These are phyloP conservation scores for Anthoceros angustus DNA, from an alignment of 225 moss, liverwort and hornwort genomes.

Conservation along the genomic window DNA sequence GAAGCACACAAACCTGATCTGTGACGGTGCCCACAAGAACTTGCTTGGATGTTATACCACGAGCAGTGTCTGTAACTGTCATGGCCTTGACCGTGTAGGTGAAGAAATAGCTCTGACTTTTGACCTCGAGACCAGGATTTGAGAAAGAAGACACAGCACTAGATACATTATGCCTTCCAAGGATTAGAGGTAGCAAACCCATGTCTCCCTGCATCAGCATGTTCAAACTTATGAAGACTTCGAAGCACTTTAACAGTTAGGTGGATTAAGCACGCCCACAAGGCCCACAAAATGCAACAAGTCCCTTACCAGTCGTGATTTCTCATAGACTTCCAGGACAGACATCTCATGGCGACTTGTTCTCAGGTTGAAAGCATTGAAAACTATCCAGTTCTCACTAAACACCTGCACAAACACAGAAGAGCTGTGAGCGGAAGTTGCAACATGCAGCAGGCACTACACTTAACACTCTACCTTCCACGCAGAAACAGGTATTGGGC, in stretches of 20 bases:
- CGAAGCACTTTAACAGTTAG: no score
- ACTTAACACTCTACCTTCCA: neutral
- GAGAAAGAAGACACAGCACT: constrained; percentile 65
- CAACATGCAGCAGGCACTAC: neutral
- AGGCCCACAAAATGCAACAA: no score
- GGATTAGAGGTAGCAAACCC: constrained; percentile 68
- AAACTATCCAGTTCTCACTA: constrained; percentile 95
- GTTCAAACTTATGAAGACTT: neutral
- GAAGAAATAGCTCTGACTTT: constrained; percentile 77
- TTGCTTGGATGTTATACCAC: constrained; percentile 77
- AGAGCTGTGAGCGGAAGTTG: neutral
- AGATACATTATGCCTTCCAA: constrained; percentile 76
- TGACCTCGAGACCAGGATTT: constrained; percentile 57
- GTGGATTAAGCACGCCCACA: no score
- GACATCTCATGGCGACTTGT: constrained; percentile 90
- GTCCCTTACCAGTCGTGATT: constrained; percentile 57
- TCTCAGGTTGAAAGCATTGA: constrained; percentile 90
- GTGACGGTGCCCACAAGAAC: constrained; percentile 71
- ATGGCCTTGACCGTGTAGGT: constrained; percentile 67
- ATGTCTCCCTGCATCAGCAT: constrained; percentile 51
- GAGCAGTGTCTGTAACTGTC: constrained; percentile 73
- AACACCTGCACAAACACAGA: constrained; percentile 44
- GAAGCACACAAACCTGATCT: constrained; percentile 52
- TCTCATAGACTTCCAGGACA: constrained; percentile 79
- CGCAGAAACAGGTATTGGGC: neutral